These are phyloP conservation scores for Backusella psychrophila DNA, from an alignment of 192 early-diverging fungal species.

Conservation along the genomic window DNA sequence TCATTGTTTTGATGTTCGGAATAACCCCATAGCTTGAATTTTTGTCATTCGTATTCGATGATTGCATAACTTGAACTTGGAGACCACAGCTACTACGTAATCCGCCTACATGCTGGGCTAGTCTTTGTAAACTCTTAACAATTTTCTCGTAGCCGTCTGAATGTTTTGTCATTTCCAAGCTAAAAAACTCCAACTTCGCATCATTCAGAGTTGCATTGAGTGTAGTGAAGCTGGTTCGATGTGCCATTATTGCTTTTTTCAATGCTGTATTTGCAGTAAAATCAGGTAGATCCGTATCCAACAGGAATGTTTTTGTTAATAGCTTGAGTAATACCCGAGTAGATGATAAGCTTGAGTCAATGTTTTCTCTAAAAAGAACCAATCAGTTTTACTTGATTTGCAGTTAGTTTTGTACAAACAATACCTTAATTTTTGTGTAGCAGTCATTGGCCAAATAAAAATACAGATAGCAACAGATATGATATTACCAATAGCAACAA, in stretches of 20 bases:
- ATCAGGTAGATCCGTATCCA: slow-evolving; percentile 49
- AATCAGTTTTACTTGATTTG: not conserved
- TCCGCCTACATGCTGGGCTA: slow-evolving; percentile 66
- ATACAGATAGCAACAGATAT: slow-evolving; percentile 41
- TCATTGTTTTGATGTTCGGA: not conserved
- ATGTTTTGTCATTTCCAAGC: slow-evolving; percentile 49
- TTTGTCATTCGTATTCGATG: not conserved
- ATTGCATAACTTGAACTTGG: slow-evolving; percentile 51
- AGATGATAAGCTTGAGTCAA: slow-evolving; percentile 49
- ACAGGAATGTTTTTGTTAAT: slow-evolving; percentile 59
- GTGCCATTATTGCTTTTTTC: slow-evolving; percentile 54
- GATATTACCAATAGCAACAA: slow-evolving; percentile 36
- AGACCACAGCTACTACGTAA: slow-evolving; percentile 68
- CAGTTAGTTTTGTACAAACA: not conserved
- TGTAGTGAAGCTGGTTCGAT: slow-evolving; percentile 54
- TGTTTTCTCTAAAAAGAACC: slow-evolving; percentile 30
- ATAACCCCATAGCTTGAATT: not conserved
- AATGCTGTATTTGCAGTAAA: slow-evolving; percentile 49
- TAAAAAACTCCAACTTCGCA: slow-evolving; percentile 48
- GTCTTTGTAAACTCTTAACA: slow-evolving; percentile 54
- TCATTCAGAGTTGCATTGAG: slow-evolving; percentile 51
- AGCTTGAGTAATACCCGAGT: slow-evolving; percentile 56
- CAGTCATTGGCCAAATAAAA: slow-evolving; percentile 48
- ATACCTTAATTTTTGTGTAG: slow-evolving; percentile 47
- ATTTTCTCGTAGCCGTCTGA: slow-evolving; percentile 41